Percentiles rank a stretch among this genome's conserved stretches.
Conservation (phyloP, 352 stramenopile species). For the Aphanomyces euteiches region DNA sequence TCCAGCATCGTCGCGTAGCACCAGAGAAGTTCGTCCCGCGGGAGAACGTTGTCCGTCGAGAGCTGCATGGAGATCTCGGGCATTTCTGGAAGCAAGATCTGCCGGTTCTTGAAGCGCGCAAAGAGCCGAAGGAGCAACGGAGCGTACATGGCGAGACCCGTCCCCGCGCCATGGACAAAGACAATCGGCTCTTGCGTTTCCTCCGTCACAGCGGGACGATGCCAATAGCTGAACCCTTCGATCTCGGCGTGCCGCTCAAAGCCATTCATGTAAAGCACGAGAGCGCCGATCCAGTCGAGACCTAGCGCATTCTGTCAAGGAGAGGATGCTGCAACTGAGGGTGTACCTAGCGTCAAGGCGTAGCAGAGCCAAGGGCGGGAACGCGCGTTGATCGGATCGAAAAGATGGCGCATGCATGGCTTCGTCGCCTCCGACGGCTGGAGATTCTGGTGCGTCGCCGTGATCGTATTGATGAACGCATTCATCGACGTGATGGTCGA, state of each 20-base stretch:
- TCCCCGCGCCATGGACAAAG: constrained; percentile 11
- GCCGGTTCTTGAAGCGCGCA: not conserved
- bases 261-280: not conserved
- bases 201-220: not conserved
- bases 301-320: no score
- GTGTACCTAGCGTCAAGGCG: not conserved
- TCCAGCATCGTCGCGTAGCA: not conserved
- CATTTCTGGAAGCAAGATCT: not conserved
- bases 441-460: not conserved
- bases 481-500: not conserved
- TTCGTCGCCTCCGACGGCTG: not conserved
- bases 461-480: not conserved
- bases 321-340: no score
- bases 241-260: not conserved
- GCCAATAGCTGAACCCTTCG: not conserved
- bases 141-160: constrained; percentile 1
- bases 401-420: not conserved
- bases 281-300: not conserved
- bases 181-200: not conserved
- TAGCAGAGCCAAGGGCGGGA: constrained; percentile 9
- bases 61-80: constrained; percentile 10
- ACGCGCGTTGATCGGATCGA: not conserved
- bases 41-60: not conserved
- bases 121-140: not conserved
- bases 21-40: not conserved